Percentiles rank a stretch among this genome's conserved stretches.
Conservation (phyloP, 805 yeast species). For the Pichia cabralensis region DNA sequence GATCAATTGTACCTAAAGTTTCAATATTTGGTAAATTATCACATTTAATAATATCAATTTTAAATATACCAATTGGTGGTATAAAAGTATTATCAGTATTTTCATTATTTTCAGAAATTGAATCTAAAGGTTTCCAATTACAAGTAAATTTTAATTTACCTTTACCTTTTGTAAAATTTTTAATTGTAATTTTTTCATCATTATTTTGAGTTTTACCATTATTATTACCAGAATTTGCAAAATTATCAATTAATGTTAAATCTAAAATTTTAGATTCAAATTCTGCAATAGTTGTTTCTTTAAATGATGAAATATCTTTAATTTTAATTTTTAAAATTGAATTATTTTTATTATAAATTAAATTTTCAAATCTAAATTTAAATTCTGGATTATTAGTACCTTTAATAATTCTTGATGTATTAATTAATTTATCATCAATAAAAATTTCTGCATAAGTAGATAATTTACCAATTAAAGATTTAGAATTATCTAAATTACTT, state of each 20-base stretch:
- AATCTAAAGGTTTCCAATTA: slow-evolving; percentile 61
- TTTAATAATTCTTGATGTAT: slow-evolving; percentile 50
- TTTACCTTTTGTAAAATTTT: slow-evolving; percentile 34
- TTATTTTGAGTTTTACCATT: slow-evolving; percentile 42
- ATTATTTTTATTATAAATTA: slow-evolving; percentile 50
- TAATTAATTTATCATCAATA: slow-evolving; percentile 46
- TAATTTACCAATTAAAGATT: slow-evolving; percentile 41
- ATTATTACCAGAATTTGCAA: slow-evolving; percentile 21
- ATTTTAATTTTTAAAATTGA: slow-evolving; percentile 47
- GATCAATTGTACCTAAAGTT: slow-evolving; percentile 66
- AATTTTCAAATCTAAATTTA: slow-evolving; percentile 51
- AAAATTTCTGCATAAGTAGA: slow-evolving; percentile 64
- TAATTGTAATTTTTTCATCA: slow-evolving; percentile 35
- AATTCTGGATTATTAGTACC: slow-evolving; percentile 67
- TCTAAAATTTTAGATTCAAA: slow-evolving; percentile 44
- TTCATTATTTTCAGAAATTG: slow-evolving; percentile 37
- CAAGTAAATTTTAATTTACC: slow-evolving; percentile 49
- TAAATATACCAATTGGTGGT: slow-evolving; percentile 60
- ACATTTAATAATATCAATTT: slow-evolving; percentile 49
- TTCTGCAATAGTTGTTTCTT: slow-evolving; percentile 41
- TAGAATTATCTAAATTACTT: slow-evolving; percentile 40
- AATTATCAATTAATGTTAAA: slow-evolving; percentile 27
- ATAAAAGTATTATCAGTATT: slow-evolving; percentile 28
- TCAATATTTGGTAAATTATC: slow-evolving; percentile 45
- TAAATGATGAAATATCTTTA: slow-evolving; percentile 47